Conservation (phyloP, 208 protist species). For the Spongospora subterranea region DNA sequence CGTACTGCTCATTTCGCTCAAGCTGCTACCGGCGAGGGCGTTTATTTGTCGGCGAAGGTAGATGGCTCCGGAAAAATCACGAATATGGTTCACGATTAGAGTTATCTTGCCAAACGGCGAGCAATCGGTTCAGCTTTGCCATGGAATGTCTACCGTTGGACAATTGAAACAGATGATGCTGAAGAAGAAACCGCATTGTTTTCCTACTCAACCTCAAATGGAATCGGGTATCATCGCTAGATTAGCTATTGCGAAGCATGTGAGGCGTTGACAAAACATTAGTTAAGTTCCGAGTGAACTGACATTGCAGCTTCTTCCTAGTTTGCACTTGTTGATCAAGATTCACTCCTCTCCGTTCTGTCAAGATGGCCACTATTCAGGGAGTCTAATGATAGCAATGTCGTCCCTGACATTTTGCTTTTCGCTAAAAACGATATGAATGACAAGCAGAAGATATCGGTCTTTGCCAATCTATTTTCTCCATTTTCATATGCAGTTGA, state of each 20-base stretch:
- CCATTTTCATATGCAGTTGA: conserved; percentile 3
- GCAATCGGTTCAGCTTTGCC: conserved; percentile 35
- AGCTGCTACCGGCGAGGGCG: too few species aligned
- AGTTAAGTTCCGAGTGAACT: too few species aligned
- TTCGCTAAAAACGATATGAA: conserved; percentile 21
- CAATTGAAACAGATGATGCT: not conserved
- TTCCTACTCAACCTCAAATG: not conserved
- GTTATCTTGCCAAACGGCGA: not conserved
- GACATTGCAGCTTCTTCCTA: too few species aligned
- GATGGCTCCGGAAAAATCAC: too few species aligned
- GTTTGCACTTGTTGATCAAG: conserved; percentile 3
- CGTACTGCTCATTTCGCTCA: too few species aligned
- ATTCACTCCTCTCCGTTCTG: not conserved
- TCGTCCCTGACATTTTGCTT: not conserved
- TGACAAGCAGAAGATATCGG: conserved; percentile 11
- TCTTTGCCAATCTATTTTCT: not conserved
- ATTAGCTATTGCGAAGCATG: not conserved
- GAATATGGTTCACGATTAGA: not conserved
- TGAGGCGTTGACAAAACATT: not conserved
- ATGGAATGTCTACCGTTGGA: not conserved
- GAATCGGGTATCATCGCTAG: not conserved
- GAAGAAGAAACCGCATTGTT: conserved; percentile 53
- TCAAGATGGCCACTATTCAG: conserved; percentile 37
- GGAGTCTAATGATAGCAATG: not conserved
- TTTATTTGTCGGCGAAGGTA: too few species aligned